Evolutionary conservation across 352 stramenopile genomes (phyloP).

Genomic region (Vaucheria bursata): DNA sequence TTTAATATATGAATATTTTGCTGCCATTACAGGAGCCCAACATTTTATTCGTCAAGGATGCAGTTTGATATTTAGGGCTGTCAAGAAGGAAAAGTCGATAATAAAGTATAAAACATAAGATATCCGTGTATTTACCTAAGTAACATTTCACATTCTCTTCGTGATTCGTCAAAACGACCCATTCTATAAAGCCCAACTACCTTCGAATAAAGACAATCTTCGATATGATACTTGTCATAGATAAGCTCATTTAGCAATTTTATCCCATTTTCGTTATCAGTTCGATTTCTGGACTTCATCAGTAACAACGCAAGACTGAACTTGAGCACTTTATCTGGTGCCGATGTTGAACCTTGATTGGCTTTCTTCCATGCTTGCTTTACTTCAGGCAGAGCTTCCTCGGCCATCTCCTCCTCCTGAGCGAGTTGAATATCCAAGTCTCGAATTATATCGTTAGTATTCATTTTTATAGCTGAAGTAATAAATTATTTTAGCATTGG

Average conservation of each 20-base stretch:
- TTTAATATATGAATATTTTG: no score
- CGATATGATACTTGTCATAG: not conserved
- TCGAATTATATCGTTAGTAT: no score
- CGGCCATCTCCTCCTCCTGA: not conserved
- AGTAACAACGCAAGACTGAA: not conserved
- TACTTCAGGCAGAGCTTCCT: slow-evolving; percentile 1
- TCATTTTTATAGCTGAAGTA: no score
- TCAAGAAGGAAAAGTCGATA: no score
- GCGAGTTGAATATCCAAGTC: not conserved
- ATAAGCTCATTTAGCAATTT: not conserved
- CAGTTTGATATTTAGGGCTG: no score
- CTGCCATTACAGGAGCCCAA: no score
- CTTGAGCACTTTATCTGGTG: not conserved
- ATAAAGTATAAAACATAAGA: no score
- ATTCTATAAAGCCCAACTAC: not conserved
- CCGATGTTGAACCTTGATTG: no score
- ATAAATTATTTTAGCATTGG: no score
- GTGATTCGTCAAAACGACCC: not conserved
- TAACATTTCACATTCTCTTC: not conserved
- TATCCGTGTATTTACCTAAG: slow-evolving; percentile 1
- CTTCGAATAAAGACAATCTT: not conserved
- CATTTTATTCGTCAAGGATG: no score
- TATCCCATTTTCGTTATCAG: slow-evolving; percentile 1
- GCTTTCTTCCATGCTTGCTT: no score
- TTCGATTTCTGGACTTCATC: not conserved